Conservation (phyloP, 306 rosid species). For the Fragaria vesca region DNA sequence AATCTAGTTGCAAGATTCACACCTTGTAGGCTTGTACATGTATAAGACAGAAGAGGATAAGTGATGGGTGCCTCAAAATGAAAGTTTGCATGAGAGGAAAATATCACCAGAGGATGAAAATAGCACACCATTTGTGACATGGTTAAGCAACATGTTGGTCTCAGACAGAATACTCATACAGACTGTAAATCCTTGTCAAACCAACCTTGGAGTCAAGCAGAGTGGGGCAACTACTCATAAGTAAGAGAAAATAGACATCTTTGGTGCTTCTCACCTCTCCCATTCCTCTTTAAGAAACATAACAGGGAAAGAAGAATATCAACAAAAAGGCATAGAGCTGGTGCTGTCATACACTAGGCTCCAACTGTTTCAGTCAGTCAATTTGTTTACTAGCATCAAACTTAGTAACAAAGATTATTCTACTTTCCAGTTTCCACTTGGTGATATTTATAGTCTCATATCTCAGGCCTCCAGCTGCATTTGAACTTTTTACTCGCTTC, state of each 20-base stretch:
- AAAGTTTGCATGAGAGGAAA: background rate
- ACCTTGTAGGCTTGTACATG: background rate
- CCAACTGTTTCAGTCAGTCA: slow-evolving; percentile 12
- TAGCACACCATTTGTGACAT: background rate
- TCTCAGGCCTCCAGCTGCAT: slow-evolving; percentile 11
- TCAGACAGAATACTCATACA: background rate
- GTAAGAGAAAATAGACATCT: slow-evolving; percentile 11
- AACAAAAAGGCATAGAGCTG: background rate
- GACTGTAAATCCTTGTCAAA: slow-evolving; percentile 21
- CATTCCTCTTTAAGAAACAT: background rate
- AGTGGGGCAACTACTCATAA: slow-evolving; percentile 16
- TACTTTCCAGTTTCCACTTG: slow-evolving; percentile 15
- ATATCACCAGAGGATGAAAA: slow-evolving; percentile 1
- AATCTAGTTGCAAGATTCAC: background rate
- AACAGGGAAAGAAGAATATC: background rate
- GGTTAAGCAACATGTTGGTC: background rate
- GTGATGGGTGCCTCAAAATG: background rate
- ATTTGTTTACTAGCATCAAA: slow-evolving; percentile 10
- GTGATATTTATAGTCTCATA: background rate
- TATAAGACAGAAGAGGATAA: background rate
- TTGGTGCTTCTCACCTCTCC: background rate
- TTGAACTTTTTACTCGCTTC: slow-evolving; percentile 19
- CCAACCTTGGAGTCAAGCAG: background rate
- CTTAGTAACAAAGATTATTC: background rate
- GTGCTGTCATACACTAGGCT: slow-evolving; percentile 4